phyloP scores from a whole-genome alignment of 2,329 filamentous ascomycete genomes.

The Sarocladium strictum region DNA sequence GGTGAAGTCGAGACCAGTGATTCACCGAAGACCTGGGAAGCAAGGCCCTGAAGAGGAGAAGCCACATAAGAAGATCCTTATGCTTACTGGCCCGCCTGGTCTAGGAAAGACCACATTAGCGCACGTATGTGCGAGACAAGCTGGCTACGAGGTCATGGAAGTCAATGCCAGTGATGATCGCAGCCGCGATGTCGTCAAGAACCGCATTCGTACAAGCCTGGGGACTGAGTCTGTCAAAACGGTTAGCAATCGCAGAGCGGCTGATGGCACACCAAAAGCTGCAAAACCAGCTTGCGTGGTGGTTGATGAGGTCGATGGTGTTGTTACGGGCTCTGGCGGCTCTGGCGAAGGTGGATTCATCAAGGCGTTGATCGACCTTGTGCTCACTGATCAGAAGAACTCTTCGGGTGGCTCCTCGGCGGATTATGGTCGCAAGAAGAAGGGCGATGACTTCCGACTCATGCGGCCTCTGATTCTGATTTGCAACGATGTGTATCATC shows the following conservation, averaged over 20 bases:
- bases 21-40: conserved; percentile 33
- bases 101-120: conserved; percentile 94
- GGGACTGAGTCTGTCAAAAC: conserved; percentile 90
- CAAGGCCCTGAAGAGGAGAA: conserved; percentile 58
- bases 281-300: conserved; percentile 88
- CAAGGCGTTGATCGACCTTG: conserved; percentile 87
- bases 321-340: conserved; percentile 70
- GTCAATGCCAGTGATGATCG: conserved; percentile 98
- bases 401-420: conserved; percentile 5
- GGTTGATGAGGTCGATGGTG: conserved; percentile 95
- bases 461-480: conserved; percentile 87
- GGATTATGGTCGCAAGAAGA: conserved; percentile 51
- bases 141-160: conserved; percentile 92
- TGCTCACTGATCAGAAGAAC: conserved; percentile 82
- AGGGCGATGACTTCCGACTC: conserved; percentile 80
- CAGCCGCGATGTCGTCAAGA: conserved; percentile 82
- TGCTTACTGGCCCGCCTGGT: conserved; percentile 87
- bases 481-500: conserved; percentile 95
- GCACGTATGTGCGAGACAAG: conserved; percentile 91
- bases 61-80: conserved; percentile 77
- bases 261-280: conserved; percentile 55
- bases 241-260: conserved; percentile 54
- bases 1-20: conserved; percentile 49
- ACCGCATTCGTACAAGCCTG: conserved; percentile 82
- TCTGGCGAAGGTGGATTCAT: conserved; percentile 91